These are phyloP conservation scores for Colletotrichum spinosum DNA, from an alignment of 2,329 filamentous ascomycete species.

Conservation along the genomic window DNA sequence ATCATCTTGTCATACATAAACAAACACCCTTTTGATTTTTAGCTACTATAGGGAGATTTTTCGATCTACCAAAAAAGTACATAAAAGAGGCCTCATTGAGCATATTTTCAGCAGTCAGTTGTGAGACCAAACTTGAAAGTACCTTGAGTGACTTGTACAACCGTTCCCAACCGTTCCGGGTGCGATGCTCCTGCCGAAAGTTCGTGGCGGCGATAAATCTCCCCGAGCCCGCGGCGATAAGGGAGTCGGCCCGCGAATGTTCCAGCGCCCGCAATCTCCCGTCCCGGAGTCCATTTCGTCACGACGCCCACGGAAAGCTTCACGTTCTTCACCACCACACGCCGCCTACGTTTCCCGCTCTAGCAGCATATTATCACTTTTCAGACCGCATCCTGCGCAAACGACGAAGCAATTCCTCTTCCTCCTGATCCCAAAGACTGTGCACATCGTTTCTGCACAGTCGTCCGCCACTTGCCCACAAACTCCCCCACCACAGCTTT, in stretches of 20 bases:
- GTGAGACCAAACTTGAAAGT: background rate
- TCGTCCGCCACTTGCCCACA: conserved; percentile 48
- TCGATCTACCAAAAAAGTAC: too few relatives aligned
- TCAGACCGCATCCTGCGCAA: conserved; percentile 11
- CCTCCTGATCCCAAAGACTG: conserved; percentile 53
- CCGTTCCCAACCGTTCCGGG: too few relatives aligned
- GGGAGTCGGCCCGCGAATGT: conserved; percentile 31
- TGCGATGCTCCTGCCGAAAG: conserved; percentile 1
- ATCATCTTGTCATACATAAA: too few relatives aligned
- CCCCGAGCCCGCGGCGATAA: conserved; percentile 20
- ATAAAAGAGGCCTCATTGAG: too few relatives aligned
- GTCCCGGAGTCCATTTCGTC: conserved; percentile 29
- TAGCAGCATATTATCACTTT: conserved; percentile 25
- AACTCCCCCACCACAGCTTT: conserved; percentile 61
- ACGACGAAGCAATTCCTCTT: background rate
- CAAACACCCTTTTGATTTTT: too few relatives aligned
- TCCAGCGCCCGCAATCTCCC: conserved; percentile 37
- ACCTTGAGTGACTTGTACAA: too few relatives aligned
- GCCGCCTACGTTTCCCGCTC: conserved; percentile 19
- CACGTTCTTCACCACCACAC: conserved; percentile 19
- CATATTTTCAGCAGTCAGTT: background rate
- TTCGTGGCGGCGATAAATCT: background rate
- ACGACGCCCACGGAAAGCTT: conserved; percentile 29
- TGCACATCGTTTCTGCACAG: conserved; percentile 65
- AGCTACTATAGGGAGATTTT: too few relatives aligned